These are phyloP conservation scores for Apiotrichum sp. DNA, from an alignment of 1,284 basidiomycete species.

Conservation along the genomic window DNA sequence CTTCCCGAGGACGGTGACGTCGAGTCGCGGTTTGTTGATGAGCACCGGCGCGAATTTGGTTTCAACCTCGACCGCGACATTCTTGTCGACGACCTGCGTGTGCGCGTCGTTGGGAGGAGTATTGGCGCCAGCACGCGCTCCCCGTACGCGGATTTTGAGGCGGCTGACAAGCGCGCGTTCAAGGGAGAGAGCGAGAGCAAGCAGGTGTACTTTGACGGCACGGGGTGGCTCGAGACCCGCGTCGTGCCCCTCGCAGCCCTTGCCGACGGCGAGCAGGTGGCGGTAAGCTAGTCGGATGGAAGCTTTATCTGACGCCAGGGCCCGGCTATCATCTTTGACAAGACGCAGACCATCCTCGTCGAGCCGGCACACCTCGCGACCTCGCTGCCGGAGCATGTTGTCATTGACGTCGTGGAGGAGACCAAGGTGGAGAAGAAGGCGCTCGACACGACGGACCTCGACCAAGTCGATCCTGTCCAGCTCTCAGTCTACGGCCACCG, in stretches of 20 bases:
- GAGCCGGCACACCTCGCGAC: slow-evolving; percentile 26
- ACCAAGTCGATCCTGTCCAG: slow-evolving; percentile 49
- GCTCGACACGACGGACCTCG: slow-evolving; percentile 16
- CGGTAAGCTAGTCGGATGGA: slow-evolving; percentile 6
- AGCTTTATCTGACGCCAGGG: slow-evolving; percentile 16
- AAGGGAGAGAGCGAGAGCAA: slow-evolving; percentile 12
- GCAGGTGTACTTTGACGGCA: slow-evolving; percentile 34
- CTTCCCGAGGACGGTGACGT: slow-evolving; percentile 27
- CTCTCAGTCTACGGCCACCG: slow-evolving; percentile 53
- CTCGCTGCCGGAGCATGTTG: slow-evolving; percentile 29
- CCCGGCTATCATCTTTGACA: slow-evolving; percentile 38
- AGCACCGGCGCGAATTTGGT: slow-evolving; percentile 39
- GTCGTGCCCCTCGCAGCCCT: slow-evolving; percentile 29
- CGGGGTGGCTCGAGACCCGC: slow-evolving; percentile 25
- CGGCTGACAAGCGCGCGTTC: slow-evolving; percentile 10
- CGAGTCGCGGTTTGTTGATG: slow-evolving; percentile 26
- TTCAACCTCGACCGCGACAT: slow-evolving; percentile 36
- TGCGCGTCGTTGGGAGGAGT: slow-evolving; percentile 33
- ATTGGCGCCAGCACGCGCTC: slow-evolving; percentile 22
- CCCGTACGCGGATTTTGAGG: slow-evolving; percentile 27
- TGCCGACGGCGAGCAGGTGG: slow-evolving; percentile 28
- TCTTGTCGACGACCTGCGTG: slow-evolving; percentile 36
- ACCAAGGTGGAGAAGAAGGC: slow-evolving; percentile 11
- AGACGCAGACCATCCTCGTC: slow-evolving; percentile 42
- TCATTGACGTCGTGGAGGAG: slow-evolving; percentile 31